Evolutionary conservation across 805 yeast genomes (phyloP).

Genomic region (Teunomyces gatunensis): DNA sequence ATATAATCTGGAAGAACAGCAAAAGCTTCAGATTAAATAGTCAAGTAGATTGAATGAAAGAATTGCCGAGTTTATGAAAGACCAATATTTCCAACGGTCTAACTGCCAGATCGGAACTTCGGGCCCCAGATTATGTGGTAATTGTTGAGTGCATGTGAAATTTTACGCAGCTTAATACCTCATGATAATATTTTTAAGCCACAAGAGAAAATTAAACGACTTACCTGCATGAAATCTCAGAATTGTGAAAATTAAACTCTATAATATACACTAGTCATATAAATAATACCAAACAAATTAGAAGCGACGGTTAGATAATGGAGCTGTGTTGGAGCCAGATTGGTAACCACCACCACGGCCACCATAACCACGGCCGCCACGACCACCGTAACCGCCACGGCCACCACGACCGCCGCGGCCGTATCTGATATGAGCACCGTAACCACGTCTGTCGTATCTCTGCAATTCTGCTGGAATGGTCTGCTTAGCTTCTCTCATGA

Average conservation of each 20-base stretch:
- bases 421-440: constrained; percentile 56
- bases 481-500: constrained; percentile 95
- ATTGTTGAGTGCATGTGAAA: constrained; percentile 4
- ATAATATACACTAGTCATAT: constrained; percentile 3
- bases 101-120: background rate
- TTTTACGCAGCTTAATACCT: background rate
- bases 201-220: background rate
- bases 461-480: constrained; percentile 75
- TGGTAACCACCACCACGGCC: constrained; percentile 43
- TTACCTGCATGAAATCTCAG: background rate
- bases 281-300: constrained; percentile 12
- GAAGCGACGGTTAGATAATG: constrained; percentile 46
- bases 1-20: background rate
- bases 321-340: constrained; percentile 49
- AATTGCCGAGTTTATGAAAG: background rate
- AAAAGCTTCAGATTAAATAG: background rate
- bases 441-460: constrained; percentile 62
- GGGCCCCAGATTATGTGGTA: background rate
- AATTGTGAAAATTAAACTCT: constrained; percentile 3
- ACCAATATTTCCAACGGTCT: background rate
- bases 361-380: constrained; percentile 52
- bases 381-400: constrained; percentile 52
- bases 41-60: background rate
- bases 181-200: background rate
- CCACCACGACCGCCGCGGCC: constrained; percentile 57